Evolutionary conservation across 495 filamentous ascomycete species (phyloP).

Genomic region (Amniculicola lignicola): DNA sequence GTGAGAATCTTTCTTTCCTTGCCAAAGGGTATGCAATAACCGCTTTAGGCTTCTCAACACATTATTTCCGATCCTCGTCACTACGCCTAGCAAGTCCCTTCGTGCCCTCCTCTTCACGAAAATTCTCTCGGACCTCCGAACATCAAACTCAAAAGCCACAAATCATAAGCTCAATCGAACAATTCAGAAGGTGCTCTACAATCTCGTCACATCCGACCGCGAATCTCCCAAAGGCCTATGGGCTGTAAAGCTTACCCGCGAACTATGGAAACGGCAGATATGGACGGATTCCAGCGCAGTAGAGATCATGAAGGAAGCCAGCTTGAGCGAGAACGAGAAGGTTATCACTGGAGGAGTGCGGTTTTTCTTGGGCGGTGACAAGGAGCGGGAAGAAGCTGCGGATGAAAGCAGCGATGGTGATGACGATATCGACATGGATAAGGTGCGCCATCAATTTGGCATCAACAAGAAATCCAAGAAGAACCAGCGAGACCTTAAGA

Average conservation of each 20-base stretch:
- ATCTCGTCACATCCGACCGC: constrained; percentile 80
- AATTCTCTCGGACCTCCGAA: constrained; percentile 83
- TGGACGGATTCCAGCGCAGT: constrained; percentile 87
- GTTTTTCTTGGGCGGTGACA: constrained; percentile 94
- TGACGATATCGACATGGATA: constrained; percentile 72
- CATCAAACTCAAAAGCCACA: constrained; percentile 75
- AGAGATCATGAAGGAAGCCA: constrained; percentile 90
- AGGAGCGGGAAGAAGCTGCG: constrained; percentile 86
- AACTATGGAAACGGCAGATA: constrained; percentile 83
- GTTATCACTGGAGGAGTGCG: constrained; percentile 80
- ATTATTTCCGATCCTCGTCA: constrained; percentile 84
- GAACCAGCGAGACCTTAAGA: constrained; percentile 70
- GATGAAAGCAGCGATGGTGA: constrained; percentile 82
- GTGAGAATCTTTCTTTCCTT: constrained; percentile 33
- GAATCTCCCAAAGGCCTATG: constrained; percentile 83
- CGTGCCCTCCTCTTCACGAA: constrained; percentile 82
- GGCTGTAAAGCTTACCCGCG: constrained; percentile 86
- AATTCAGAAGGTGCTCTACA: constrained; percentile 88
- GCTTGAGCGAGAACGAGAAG: constrained; percentile 80
- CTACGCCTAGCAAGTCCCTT: constrained; percentile 82
- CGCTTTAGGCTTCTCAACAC: constrained; percentile 74
- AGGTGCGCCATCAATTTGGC: constrained; percentile 74
- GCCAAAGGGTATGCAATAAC: background rate
- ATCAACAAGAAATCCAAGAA: constrained; percentile 98
- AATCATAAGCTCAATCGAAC: constrained; percentile 92